These are phyloP conservation scores for Talaromyces sp. DNA, from an alignment of 2,329 filamentous ascomycete genomes.

Conservation along the genomic window DNA sequence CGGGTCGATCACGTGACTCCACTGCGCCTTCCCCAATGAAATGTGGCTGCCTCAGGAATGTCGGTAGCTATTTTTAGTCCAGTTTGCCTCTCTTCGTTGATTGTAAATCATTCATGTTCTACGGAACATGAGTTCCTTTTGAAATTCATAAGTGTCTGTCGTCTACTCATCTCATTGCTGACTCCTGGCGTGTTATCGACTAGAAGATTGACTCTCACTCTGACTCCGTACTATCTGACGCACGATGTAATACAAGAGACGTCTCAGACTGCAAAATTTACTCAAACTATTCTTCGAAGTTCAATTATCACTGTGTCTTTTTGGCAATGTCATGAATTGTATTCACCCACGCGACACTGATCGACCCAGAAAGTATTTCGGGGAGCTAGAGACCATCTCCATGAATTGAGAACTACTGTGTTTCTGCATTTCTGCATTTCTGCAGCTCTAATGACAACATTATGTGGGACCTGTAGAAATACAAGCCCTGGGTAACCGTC, in stretches of 20 bases:
- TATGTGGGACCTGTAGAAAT: background rate
- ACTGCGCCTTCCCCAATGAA: slow-evolving; percentile 9
- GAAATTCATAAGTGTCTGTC: background rate
- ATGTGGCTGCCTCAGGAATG: slow-evolving; percentile 9
- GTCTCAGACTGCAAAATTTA: background rate
- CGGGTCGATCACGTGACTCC: slow-evolving; percentile 4
- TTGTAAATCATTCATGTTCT: background rate
- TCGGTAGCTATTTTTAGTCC: background rate
- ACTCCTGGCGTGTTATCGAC: background rate
- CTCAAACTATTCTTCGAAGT: background rate
- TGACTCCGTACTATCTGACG: background rate
- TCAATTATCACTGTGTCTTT: background rate
- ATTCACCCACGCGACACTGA: background rate
- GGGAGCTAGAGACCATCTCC: background rate
- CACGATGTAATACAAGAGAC: background rate
- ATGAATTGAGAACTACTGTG: background rate
- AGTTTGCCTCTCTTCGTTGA: background rate
- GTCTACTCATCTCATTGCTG: background rate
- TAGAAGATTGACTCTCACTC: background rate
- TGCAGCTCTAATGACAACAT: background rate
- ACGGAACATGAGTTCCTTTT: background rate
- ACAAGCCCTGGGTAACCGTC: background rate
- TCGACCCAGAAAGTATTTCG: background rate
- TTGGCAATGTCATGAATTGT: background rate
- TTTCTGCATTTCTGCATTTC: background rate